Evolutionary conservation across 2,329 filamentous ascomycete genomes (phyloP).

Genomic region (Didymella arachidicola): DNA sequence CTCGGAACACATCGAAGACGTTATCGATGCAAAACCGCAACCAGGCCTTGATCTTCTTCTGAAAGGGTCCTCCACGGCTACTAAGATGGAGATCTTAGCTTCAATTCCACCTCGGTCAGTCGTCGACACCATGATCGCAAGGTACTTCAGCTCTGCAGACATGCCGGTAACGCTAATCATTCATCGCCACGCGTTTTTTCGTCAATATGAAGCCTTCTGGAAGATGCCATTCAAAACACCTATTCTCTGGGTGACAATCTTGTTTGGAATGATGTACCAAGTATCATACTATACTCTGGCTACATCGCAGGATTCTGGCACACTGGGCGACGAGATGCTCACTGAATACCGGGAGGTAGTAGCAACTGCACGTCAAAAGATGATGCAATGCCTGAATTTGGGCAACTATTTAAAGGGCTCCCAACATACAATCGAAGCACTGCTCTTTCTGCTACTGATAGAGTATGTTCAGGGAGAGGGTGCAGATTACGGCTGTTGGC

Average conservation of each 20-base stretch:
- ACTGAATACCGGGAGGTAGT: background rate
- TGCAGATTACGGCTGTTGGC: constrained; percentile 33
- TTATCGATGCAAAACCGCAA: background rate
- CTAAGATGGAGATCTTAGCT: constrained; percentile 21
- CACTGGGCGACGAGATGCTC: background rate
- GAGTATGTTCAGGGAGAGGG: constrained; percentile 35
- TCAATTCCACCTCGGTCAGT: constrained; percentile 22
- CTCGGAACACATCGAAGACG: constrained; percentile 7
- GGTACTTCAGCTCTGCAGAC: constrained; percentile 30
- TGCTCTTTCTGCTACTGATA: constrained; percentile 26
- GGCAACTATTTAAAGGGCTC: constrained; percentile 30
- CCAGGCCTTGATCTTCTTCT: background rate
- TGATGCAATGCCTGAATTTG: constrained; percentile 7
- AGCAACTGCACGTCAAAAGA: background rate
- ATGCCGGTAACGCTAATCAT: constrained; percentile 15
- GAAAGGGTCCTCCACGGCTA: constrained; percentile 1
- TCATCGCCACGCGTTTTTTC: constrained; percentile 6
- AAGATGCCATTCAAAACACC: background rate
- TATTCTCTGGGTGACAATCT: background rate
- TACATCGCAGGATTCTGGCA: background rate
- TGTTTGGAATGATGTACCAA: background rate
- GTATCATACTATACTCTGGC: background rate
- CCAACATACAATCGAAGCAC: constrained; percentile 29
- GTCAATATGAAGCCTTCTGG: constrained; percentile 19
- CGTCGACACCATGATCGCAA: constrained; percentile 29